Evolutionary conservation across 2,329 filamentous ascomycete species (phyloP).

Genomic region (Aspergillus caelatus): DNA sequence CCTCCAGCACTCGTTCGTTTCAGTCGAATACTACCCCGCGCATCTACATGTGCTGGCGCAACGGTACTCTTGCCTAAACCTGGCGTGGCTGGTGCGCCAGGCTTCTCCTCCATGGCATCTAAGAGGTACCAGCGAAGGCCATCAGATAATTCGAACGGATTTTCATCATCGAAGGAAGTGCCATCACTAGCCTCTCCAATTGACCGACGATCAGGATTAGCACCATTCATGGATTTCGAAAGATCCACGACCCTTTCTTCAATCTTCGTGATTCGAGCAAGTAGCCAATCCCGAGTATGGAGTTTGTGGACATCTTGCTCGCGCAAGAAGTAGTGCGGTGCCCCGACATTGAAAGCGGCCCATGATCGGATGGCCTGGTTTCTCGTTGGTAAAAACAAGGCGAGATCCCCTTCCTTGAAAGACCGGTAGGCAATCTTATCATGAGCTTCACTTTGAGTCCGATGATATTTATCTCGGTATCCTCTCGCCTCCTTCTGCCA

Average conservation of each 20-base stretch:
- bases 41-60: slow-evolving; percentile 82
- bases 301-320: slow-evolving; percentile 89
- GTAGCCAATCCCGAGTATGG: slow-evolving; percentile 87
- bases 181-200: slow-evolving; percentile 56
- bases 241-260: slow-evolving; percentile 93
- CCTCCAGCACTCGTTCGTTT: slow-evolving; percentile 63
- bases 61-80: slow-evolving; percentile 91
- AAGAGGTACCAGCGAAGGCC: slow-evolving; percentile 95
- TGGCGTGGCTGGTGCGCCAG: slow-evolving; percentile 86
- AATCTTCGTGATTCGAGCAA: slow-evolving; percentile 86
- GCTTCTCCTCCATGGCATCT: slow-evolving; percentile 90
- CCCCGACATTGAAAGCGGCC: slow-evolving; percentile 98
- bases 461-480: slow-evolving; percentile 85
- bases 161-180: slow-evolving; percentile 77
- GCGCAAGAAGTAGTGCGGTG: slow-evolving; percentile 93
- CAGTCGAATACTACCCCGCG: slow-evolving; percentile 67
- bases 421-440: slow-evolving; percentile 95
- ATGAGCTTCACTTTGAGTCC: slow-evolving; percentile 79
- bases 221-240: slow-evolving; percentile 70
- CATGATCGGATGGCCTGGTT: slow-evolving; percentile 94
- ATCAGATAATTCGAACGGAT: slow-evolving; percentile 94
- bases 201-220: slow-evolving; percentile 56
- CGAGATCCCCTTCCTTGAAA: slow-evolving; percentile 95
- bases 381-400: slow-evolving; percentile 88
- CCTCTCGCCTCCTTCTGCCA: slow-evolving; percentile 85